Evolutionary conservation across 129 eudicot species (phyloP).

Genomic region (Arctium minus): DNA sequence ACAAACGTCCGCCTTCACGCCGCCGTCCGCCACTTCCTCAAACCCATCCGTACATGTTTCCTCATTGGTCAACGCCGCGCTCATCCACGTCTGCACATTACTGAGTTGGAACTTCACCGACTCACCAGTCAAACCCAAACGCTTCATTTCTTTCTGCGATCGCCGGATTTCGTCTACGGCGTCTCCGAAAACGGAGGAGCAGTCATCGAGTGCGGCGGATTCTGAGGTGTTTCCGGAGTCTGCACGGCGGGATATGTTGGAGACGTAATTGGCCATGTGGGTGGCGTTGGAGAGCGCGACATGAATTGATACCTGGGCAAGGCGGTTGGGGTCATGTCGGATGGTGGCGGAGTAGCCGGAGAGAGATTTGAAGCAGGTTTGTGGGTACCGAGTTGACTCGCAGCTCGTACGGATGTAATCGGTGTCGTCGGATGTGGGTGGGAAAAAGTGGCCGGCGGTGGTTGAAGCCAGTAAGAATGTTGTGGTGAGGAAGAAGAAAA

Average conservation of each 20-base stretch:
- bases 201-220: conserved; percentile 61
- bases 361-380: conserved; percentile 57
- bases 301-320: conserved; percentile 59
- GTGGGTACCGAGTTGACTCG: conserved; percentile 60
- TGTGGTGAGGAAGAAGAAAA: conserved; percentile 7
- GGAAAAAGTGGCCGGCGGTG: conserved; percentile 22
- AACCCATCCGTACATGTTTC: conserved; percentile 90
- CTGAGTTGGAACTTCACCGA: conserved; percentile 69
- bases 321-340: conserved; percentile 46
- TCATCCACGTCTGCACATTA: conserved; percentile 95
- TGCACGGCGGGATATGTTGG: conserved; percentile 39
- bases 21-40: conserved; percentile 37
- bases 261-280: conserved; percentile 40
- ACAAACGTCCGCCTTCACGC: conserved; percentile 48
- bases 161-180: conserved; percentile 55
- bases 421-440: conserved; percentile 18
- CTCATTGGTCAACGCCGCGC: conserved; percentile 87
- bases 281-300: conserved; percentile 52
- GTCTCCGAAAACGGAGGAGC: conserved; percentile 47
- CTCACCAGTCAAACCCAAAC: conserved; percentile 39
- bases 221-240: conserved; percentile 38
- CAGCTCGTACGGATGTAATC: conserved; percentile 66
- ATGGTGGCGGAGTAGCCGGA: conserved; percentile 46
- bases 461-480: conserved; percentile 3
- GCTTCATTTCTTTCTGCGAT: conserved; percentile 56